Conservation (phyloP, 805 yeast genomes). For the Saturnispora bothae region DNA sequence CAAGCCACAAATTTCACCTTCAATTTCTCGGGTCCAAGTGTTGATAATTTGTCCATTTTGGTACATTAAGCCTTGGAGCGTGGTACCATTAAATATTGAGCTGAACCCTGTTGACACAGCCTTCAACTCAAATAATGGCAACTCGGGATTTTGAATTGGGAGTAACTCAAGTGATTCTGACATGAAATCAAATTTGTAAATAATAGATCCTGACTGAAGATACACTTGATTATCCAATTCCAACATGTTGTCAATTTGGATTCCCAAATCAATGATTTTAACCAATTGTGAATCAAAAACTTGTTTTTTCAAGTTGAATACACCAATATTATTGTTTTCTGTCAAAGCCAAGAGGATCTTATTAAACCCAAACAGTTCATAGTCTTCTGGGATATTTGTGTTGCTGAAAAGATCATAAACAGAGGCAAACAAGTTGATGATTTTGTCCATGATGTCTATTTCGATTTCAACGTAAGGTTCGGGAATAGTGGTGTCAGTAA, state of each 20-base stretch:
- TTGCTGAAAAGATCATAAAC: not conserved
- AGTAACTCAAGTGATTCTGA: not conserved
- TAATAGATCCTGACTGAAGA: not conserved
- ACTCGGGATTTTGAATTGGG: slow-evolving; percentile 1
- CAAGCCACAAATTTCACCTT: slow-evolving; percentile 27
- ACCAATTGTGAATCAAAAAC: slow-evolving; percentile 1
- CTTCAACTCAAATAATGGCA: slow-evolving; percentile 11
- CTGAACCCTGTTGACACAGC: slow-evolving; percentile 13
- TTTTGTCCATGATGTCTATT: not conserved
- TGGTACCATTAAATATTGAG: slow-evolving; percentile 1
- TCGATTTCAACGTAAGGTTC: not conserved
- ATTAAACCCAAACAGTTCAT: slow-evolving; percentile 34
- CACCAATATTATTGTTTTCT: slow-evolving; percentile 31
- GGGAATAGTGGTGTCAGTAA: slow-evolving; percentile 15
- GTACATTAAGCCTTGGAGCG: slow-evolving; percentile 14
- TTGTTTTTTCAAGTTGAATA: slow-evolving; percentile 31
- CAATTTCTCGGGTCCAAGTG: slow-evolving; percentile 16
- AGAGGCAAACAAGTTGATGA: not conserved
- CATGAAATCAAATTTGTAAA: slow-evolving; percentile 4
- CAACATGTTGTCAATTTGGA: slow-evolving; percentile 8
- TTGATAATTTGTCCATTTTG: not conserved
- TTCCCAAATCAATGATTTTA: slow-evolving; percentile 2
- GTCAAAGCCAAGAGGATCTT: slow-evolving; percentile 35
- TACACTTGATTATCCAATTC: slow-evolving; percentile 9
- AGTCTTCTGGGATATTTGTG: not conserved